phyloP scores from a whole-genome alignment of 176 grass and related monocot genomes.

The Tillandsia fasciculata region DNA sequence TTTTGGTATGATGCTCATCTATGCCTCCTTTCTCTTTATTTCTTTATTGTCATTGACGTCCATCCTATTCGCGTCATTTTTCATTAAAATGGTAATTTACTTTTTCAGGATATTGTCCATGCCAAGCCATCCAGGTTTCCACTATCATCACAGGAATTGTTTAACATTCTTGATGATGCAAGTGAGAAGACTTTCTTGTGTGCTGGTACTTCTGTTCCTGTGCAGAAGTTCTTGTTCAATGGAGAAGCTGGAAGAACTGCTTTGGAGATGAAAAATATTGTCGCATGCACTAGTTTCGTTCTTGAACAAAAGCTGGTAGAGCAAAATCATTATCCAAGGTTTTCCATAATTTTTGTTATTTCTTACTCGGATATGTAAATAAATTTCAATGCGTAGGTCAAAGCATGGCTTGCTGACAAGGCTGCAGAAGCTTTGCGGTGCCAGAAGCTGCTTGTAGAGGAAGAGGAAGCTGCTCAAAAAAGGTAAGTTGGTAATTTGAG shows the following conservation, averaged over 20 bases:
- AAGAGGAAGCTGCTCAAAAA: constrained; percentile 97
- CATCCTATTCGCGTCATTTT: not conserved
- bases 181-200: constrained; percentile 88
- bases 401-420: constrained; percentile 79
- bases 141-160: constrained; percentile 66
- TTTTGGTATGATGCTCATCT: constrained; percentile 47
- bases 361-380: constrained; percentile 1
- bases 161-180: constrained; percentile 69
- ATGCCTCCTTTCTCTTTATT: constrained; percentile 1
- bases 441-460: constrained; percentile 81
- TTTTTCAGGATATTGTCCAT: constrained; percentile 57
- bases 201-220: constrained; percentile 40
- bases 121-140: constrained; percentile 31
- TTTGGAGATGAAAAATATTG: constrained; percentile 73
- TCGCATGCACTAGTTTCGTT: constrained; percentile 66
- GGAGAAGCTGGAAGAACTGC: constrained; percentile 66
- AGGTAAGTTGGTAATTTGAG: constrained; percentile 26
- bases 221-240: constrained; percentile 77
- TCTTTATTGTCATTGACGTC: not conserved
- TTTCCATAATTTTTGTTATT: constrained; percentile 4
- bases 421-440: constrained; percentile 75
- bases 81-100: constrained; percentile 8
- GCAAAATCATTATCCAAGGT: not conserved
- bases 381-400: constrained; percentile 38
- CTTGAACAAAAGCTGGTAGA: constrained; percentile 87